phyloP scores from a whole-genome alignment of 2,329 filamentous ascomycete genomes.

The Eurotiales sp. region DNA sequence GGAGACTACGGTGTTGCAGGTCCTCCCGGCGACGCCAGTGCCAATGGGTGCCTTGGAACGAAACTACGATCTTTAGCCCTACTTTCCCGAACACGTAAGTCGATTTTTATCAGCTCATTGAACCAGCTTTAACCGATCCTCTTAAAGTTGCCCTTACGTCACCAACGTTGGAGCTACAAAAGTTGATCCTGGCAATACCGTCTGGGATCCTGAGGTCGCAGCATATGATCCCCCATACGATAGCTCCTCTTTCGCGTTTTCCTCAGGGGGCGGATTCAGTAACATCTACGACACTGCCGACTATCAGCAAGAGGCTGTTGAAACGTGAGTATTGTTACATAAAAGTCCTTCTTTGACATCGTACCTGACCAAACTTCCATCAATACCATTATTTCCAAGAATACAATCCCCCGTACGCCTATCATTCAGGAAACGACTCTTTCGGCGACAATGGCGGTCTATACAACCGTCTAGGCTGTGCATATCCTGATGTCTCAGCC shows the following conservation, averaged over 20 bases:
- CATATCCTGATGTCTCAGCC: not conserved
- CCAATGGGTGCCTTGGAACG: not conserved
- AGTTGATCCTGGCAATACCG: not conserved
- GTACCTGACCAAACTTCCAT: not conserved
- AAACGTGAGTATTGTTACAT: not conserved
- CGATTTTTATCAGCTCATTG: not conserved
- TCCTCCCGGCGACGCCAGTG: not conserved
- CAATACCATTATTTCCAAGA: not conserved
- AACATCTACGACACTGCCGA: not conserved
- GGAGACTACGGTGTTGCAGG: conserved; percentile 23
- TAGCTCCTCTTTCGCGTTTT: not conserved
- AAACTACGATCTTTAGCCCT: not conserved
- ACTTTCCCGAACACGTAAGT: not conserved
- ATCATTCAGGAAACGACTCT: not conserved
- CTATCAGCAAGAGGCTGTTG: not conserved
- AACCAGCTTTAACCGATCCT: too few species aligned
- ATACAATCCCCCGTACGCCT: not conserved
- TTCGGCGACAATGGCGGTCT: not conserved
- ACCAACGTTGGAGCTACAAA: not conserved
- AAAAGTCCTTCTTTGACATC: not conserved
- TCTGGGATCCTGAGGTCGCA: not conserved
- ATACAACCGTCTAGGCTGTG: not conserved
- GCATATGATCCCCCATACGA: not conserved
- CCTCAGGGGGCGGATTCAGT: not conserved
- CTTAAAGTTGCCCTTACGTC: not conserved